A percentile compares a stretch with the other conserved stretches of the same genome.
phyloP scores from a whole-genome alignment of 495 filamentous ascomycete genomes.

The Neurospora sp. region DNA sequence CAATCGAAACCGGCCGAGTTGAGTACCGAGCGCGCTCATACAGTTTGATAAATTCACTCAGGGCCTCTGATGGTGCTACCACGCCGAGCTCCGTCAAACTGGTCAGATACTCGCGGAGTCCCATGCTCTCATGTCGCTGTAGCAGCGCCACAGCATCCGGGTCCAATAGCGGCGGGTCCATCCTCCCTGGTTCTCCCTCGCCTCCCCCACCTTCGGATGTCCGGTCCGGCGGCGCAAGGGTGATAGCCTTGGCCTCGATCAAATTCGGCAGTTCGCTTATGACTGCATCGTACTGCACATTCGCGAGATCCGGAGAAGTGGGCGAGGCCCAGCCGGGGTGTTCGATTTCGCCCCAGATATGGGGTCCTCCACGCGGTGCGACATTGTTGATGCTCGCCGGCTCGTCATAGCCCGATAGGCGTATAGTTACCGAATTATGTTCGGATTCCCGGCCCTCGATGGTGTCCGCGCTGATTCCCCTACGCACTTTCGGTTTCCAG shows the following conservation, averaged over 20 bases:
- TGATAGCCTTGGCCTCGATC: constrained; percentile 86
- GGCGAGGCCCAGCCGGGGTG: constrained; percentile 90
- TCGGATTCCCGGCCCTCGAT: constrained; percentile 3
- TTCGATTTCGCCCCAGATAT: constrained; percentile 64
- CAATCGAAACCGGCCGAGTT: constrained; percentile 40
- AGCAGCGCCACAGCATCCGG: constrained; percentile 59
- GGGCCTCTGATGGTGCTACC: constrained; percentile 46
- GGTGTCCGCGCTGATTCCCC: constrained; percentile 1
- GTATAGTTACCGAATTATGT: constrained; percentile 9
- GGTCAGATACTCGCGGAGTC: constrained; percentile 67
- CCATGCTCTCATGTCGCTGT: constrained; percentile 61
- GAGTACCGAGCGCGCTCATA: constrained; percentile 87
- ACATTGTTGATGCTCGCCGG: constrained; percentile 7
- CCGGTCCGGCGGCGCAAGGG: constrained; percentile 60
- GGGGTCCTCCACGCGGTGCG: constrained; percentile 20
- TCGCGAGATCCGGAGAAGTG: constrained; percentile 56
- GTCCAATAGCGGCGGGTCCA: constrained; percentile 30
- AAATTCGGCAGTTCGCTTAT: constrained; percentile 80
- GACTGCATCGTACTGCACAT: constrained; percentile 72
- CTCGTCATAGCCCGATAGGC: neutral
- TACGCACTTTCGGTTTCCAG: neutral
- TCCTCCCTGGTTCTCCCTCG: neutral
- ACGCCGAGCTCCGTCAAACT: constrained; percentile 59
- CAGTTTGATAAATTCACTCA: constrained; percentile 52
- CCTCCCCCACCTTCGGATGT: constrained; percentile 22